A percentile compares a stretch with the other conserved stretches of the same genome.
Evolutionary conservation across 768 basidiomycete genomes (phyloP).

Genomic region (Lepiota subincarnata): DNA sequence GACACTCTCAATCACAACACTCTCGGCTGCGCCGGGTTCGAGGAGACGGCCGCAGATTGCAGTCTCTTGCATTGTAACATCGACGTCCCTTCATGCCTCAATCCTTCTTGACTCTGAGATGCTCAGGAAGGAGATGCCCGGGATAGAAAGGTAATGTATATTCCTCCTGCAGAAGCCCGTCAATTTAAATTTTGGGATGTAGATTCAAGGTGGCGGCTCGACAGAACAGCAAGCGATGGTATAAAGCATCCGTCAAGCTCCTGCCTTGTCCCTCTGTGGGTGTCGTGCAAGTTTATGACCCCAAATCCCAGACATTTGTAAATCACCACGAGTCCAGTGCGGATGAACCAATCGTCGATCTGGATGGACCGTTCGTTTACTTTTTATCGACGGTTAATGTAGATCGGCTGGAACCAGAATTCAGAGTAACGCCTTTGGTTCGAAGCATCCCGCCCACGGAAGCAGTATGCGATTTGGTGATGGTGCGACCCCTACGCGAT

Average conservation of each 20-base stretch:
- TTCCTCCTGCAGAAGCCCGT: constrained; percentile 14
- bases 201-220: constrained; percentile 85
- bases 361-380: constrained; percentile 82
- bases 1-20: constrained; percentile 49
- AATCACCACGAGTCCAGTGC: constrained; percentile 29
- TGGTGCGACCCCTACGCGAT: constrained; percentile 69
- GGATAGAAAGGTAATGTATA: constrained; percentile 51
- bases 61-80: constrained; percentile 80
- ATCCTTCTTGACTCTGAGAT: constrained; percentile 81
- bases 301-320: constrained; percentile 42
- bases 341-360: constrained; percentile 33
- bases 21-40: constrained; percentile 28
- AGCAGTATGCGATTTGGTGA: constrained; percentile 64
- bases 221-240: constrained; percentile 73
- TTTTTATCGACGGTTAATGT: constrained; percentile 81
- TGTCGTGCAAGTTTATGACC: constrained; percentile 60
- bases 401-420: constrained; percentile 80
- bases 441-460: constrained; percentile 39
- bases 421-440: constrained; percentile 69
- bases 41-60: constrained; percentile 19
- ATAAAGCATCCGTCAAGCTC: constrained; percentile 54
- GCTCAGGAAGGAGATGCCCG: constrained; percentile 65
- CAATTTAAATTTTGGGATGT: neutral
- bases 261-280: constrained; percentile 37
- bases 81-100: constrained; percentile 79